Base-by-base conservation (phyloP, 2,329 filamentous ascomycete species). In the Phyllosticta citribraziliensis region DNA sequence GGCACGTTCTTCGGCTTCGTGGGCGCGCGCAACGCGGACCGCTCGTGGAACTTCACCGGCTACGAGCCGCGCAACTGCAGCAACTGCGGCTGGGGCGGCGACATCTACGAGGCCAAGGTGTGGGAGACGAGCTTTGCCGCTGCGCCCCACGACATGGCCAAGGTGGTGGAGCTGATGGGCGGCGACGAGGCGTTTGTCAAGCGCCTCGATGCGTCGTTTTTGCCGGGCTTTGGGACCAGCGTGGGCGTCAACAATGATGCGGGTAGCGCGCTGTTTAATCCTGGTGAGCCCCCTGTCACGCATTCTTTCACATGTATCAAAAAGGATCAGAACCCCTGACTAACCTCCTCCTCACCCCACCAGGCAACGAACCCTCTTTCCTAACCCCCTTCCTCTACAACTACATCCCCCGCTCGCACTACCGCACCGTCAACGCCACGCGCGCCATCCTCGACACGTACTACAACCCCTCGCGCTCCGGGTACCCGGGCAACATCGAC, bases 401-500 rank as follows among this genome's bases (percentile, higher is more conserved):
- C 61, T 76, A 76, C 63, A 51, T 59, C 24, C 68, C 50, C 69
- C 51, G 69, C 63, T 63, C 70, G 68, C 57, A 70, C 65, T 10
- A 70, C 69, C n/a, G 65, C 67, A 30, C 66, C 65, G 55, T 68
- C 64, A 14, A 63, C 69, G 5, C 64, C 67, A 5, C 57, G 17
- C 52, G 57, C 22, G 11, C 30, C 20, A 70, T 77, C 5, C 73
- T 75, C 0, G 74, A 76, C 22, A 67, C 73, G 51, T 78, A 76
- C 63, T 79, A 77, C 65, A 72, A 70, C 62, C 73, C 74, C 56
- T 66, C 65, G 0, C 69, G 68, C 0, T 71, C 73, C 33, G 77
- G 78, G 0, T 74, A 78, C 1, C 77, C 77, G 0, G 78, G 77
- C 0, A 79, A 79, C 58, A 76, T 72, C 9, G 77, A 79, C 64